phyloP scores from a whole-genome alignment of 2,329 filamentous ascomycete genomes.

The Aureobasidium mangrovei region DNA sequence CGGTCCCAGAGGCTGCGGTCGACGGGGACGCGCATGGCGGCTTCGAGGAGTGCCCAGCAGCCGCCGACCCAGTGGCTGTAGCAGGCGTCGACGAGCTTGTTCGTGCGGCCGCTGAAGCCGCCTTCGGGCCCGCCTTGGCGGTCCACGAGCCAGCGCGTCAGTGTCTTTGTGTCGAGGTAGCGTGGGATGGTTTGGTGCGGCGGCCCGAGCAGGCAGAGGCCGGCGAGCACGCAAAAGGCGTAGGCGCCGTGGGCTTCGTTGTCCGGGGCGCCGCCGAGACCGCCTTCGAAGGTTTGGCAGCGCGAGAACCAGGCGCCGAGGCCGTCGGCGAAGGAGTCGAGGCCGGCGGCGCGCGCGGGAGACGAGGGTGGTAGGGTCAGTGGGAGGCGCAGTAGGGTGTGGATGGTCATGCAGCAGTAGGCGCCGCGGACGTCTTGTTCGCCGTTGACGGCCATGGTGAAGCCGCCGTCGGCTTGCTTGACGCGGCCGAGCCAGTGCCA shows the following conservation, averaged over 20 bases:
- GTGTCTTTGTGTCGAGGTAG: slow-evolving; percentile 66
- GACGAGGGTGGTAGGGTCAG: slow-evolving; percentile 67
- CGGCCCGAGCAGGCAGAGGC: slow-evolving; percentile 73
- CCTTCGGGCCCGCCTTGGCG: slow-evolving; percentile 87
- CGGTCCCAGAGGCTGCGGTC: slow-evolving; percentile 60
- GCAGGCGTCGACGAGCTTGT: slow-evolving; percentile 96
- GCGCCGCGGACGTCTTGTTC: slow-evolving; percentile 93
- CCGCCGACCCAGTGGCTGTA: slow-evolving; percentile 97
- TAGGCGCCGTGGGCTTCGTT: slow-evolving; percentile 95
- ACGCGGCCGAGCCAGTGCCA: slow-evolving; percentile 83
- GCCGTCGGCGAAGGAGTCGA: slow-evolving; percentile 58
- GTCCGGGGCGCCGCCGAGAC: slow-evolving; percentile 75
- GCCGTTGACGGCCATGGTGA: slow-evolving; percentile 74
- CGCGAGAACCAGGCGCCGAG: slow-evolving; percentile 71
- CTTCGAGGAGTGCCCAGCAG: slow-evolving; percentile 87
- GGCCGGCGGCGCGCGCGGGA: slow-evolving; percentile 54
- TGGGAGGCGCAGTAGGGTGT: slow-evolving; percentile 76
- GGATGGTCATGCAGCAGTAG: slow-evolving; percentile 80
- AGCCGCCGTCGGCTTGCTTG: slow-evolving; percentile 85
- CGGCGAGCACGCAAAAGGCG: slow-evolving; percentile 87
- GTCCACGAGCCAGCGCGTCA: slow-evolving; percentile 81
- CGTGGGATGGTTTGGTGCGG: slow-evolving; percentile 65
- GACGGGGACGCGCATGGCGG: slow-evolving; percentile 49
- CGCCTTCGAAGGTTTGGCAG: slow-evolving; percentile 95
- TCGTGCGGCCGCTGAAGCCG: slow-evolving; percentile 86